Conservation (phyloP, 345 rosid genomes). For the Lenwebbia sp. region DNA sequence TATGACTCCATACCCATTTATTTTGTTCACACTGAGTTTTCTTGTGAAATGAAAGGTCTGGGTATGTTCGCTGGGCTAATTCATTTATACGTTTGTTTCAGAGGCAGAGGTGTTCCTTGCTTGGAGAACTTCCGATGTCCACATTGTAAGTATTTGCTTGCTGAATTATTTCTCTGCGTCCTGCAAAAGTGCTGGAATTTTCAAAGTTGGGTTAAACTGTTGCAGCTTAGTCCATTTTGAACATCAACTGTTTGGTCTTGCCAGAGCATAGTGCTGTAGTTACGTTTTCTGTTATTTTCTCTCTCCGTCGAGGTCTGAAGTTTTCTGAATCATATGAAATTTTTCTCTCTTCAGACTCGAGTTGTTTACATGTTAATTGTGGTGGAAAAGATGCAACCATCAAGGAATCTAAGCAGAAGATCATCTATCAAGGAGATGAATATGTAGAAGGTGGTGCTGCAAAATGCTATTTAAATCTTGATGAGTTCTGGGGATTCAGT, state of each 20-base stretch:
- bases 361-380: conserved; percentile 30
- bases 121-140: conserved; percentile 22
- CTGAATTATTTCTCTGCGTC: background rate
- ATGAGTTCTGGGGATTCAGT: conserved; percentile 38
- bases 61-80: background rate
- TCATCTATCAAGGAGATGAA: conserved; percentile 25
- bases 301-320: background rate
- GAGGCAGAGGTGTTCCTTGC: conserved; percentile 17
- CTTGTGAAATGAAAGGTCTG: background rate
- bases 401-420: background rate
- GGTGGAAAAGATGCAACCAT: conserved; percentile 25
- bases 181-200: background rate
- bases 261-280: background rate
- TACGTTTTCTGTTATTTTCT: background rate
- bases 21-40: background rate
- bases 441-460: conserved; percentile 22
- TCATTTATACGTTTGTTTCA: background rate
- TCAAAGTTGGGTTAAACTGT: background rate
- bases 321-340: background rate
- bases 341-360: conserved; percentile 7
- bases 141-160: conserved; percentile 8
- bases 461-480: conserved; percentile 4
- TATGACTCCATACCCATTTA: background rate
- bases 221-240: background rate
- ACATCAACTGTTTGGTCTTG: background rate